Base-by-base conservation (phyloP, 768 basidiomycete genomes). In the Mycena pura region DNA sequence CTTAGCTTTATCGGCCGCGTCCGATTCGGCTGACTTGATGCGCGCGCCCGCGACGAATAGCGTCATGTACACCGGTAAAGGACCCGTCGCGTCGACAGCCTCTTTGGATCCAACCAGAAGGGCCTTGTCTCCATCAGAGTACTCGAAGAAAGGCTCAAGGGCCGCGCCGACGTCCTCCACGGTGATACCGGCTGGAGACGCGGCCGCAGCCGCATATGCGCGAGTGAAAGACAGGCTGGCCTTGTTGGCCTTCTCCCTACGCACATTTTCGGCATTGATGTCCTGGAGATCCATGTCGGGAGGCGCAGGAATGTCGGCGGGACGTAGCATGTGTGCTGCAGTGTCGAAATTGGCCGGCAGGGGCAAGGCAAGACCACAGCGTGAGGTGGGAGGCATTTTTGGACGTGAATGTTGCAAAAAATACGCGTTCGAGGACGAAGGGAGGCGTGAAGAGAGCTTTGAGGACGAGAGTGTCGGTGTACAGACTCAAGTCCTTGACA, bases 21-120 rank as follows among this genome's bases (percentile, higher is more conserved):
- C 17, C 22, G 50, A 31, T 22, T 21, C 6, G 11, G 29, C 22
- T 5, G 34, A 14, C 22, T 39, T 52, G 8, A 40, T 25, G 11
- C 48, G 46, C 36, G 41, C 38, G 5, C 5, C 6, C 3, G 25
- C 46, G 27, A 50, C 34, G 36, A 31, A 41, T 3, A 39, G 4
- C 1, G 46, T 41, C 27, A 58, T 25, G 25, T 11, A 58, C 7
- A n/a, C 17, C 2, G 57, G 57, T 4, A 58, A 22, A 14, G 57
- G 57, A 3, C 56, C 56, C 14, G 27, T 6, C 5, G 57, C 29
- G 0, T 25, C 39, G 19, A 40, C 46, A 11, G 28, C 32, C 17
- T 49, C 38, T 6, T 63, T 38, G 15, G 59, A 63, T 5, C 55
- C 48, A 2, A 69, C 62, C 3, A 67, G 15, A 5, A 51, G 40